Evolutionary conservation across 2,329 filamentous ascomycete genomes (phyloP).

Genomic region (Geosmithia flava): DNA sequence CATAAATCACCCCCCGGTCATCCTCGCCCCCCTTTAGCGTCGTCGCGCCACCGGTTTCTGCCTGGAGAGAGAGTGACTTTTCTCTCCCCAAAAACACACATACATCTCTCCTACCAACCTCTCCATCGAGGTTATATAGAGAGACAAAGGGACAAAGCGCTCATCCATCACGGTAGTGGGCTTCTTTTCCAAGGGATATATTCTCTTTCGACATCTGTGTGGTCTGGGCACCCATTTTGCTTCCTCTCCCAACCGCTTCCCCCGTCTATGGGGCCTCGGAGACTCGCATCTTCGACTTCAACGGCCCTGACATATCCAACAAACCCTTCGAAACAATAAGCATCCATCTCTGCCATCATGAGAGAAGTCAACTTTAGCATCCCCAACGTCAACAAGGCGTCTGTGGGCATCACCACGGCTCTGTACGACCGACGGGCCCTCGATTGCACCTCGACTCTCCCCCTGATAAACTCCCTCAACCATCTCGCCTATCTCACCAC

Average conservation of each 20-base stretch:
- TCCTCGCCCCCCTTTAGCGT: neutral
- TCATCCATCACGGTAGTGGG: neutral
- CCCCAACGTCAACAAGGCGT: constrained; percentile 98
- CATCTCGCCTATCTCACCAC: constrained; percentile 97
- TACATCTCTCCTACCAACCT: neutral
- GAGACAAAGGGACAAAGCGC: neutral
- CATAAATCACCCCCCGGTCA: neutral
- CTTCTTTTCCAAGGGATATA: neutral
- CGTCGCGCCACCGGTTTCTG: constrained; percentile 1
- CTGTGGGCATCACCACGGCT: constrained; percentile 95
- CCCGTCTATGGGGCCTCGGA: constrained; percentile 4
- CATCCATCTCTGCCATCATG: constrained; percentile 48
- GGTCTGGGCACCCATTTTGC: neutral
- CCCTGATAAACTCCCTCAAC: constrained; percentile 97
- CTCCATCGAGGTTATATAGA: neutral
- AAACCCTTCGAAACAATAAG: neutral
- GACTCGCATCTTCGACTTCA: constrained; percentile 1
- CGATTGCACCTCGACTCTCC: constrained; percentile 94
- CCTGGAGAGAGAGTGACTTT: neutral
- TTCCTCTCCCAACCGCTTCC: neutral
- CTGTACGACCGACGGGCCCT: constrained; percentile 94
- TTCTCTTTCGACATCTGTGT: too few relatives aligned
- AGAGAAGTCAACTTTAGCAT: constrained; percentile 99
- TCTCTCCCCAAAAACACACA: neutral
- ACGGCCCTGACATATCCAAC: constrained; percentile 1